Base-by-base conservation (phyloP, 371 early-diverging fungal species). In the Mortierella sp. region DNA sequence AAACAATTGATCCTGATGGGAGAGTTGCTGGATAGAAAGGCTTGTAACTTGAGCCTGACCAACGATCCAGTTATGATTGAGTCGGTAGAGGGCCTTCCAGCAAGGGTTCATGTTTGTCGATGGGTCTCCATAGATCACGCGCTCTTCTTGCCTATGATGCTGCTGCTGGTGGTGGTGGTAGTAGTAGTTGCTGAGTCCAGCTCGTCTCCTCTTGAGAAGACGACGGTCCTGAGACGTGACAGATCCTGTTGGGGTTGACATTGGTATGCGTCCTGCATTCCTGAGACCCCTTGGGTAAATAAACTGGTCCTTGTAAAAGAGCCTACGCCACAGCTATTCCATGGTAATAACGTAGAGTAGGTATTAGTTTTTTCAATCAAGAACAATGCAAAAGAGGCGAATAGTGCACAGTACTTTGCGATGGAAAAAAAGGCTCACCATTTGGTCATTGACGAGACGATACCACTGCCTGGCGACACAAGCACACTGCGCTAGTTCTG, bases 391-490 rank as follows among this genome's bases (percentile, higher is more conserved):
- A 16, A 48, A 13, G 9, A 48, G 16, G 13, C 16, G 50, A 50
- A 14, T 0, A 3, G 16, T 13, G 3, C 16, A 16, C 46, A 8
- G 46, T 13, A 46, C 46, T 46, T 8, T 46, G 13, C 9, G 16
- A 50, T 16, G 16, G 16, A 46, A 46, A 5, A 50, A 50, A 34
- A 6, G 13, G 31, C 14, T 5, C 79, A 79, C 86, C 81, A 81
- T 78, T 79, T 85, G 86, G 37, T 85, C 86, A 54, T 85, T 85
- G 51, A 79, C 86, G 28, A 85, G 86, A 2, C 86, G 78, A 51
- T 85, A 61, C 86, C 86, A 85, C 14, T 81, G 77, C 28, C 74
- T 76, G 11, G 86, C 81, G n/a, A 85, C 86, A 21, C 78, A 78
- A 9, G 82, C 86, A 55, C 86, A 85, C 21, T 81, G 75, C 0